A percentile compares a stretch with the other conserved stretches of the same genome.
These are phyloP conservation scores for Naganishia randhawae DNA, from an alignment of 768 basidiomycete genomes.

Conservation along the genomic window DNA sequence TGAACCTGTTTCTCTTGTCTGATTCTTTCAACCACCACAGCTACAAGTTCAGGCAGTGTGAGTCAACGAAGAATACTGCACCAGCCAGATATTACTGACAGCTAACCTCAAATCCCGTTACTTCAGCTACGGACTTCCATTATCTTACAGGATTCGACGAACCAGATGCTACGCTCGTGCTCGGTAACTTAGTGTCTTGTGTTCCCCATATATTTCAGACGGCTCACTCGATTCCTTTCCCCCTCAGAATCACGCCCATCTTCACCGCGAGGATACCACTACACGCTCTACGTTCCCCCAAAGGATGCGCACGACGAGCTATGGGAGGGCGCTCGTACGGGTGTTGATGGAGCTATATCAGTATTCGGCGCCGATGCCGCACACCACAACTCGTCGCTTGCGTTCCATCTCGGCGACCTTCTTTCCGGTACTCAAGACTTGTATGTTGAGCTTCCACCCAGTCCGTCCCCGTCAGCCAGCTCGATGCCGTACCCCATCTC, in stretches of 20 bases:
- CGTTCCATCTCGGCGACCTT: slow-evolving; percentile 59
- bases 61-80: not conserved
- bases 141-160: slow-evolving; percentile 96
- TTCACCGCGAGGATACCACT: slow-evolving; percentile 70
- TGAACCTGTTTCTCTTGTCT: slow-evolving; percentile 28
- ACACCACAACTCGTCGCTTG: slow-evolving; percentile 39
- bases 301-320: slow-evolving; percentile 72
- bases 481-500: slow-evolving; percentile 34
- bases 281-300: slow-evolving; percentile 77
- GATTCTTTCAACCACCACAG: slow-evolving; percentile 52
- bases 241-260: slow-evolving; percentile 63
- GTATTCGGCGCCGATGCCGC: slow-evolving; percentile 74
- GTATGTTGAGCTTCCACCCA: slow-evolving; percentile 54
- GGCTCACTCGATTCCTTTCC: not conserved
- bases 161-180: slow-evolving; percentile 79
- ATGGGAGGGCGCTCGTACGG: slow-evolving; percentile 86
- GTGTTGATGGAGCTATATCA: slow-evolving; percentile 61
- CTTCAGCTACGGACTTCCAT: slow-evolving; percentile 52
- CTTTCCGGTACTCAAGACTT: slow-evolving; percentile 52
- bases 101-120: not conserved
- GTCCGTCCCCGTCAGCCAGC: slow-evolving; percentile 38
- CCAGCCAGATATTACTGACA: not conserved
- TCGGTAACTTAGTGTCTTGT: slow-evolving; percentile 57
- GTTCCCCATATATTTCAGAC: not conserved
- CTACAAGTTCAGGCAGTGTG: slow-evolving; percentile 84